Conservation (phyloP, 352 stramenopile species). For the Detonula confervacea region DNA sequence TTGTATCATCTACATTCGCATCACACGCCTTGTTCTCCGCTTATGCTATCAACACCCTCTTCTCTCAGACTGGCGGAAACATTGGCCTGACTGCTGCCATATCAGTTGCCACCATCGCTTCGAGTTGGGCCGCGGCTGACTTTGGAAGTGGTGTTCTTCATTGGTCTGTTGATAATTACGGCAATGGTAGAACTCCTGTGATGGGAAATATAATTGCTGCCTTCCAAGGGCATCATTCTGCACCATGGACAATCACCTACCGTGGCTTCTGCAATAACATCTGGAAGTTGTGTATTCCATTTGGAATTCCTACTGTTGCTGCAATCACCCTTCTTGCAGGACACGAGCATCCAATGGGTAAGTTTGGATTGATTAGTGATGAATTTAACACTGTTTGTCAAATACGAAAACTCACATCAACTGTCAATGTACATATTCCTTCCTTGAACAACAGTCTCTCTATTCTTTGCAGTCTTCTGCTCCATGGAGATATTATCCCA, state of each 20-base stretch:
- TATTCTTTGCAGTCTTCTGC: constrained; percentile 80
- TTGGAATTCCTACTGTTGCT: constrained; percentile 71
- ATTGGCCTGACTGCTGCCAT: constrained; percentile 40
- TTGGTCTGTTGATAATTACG: constrained; percentile 86
- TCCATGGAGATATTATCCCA: constrained; percentile 82
- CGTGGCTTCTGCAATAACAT: constrained; percentile 86
- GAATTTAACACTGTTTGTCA: neutral
- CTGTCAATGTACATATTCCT: neutral
- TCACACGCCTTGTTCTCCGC: constrained; percentile 60
- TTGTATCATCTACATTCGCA: constrained; percentile 66
- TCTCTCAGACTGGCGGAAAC: constrained; percentile 49
- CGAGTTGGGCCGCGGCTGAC: constrained; percentile 75
- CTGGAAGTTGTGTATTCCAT: constrained; percentile 84
- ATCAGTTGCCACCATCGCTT: constrained; percentile 48
- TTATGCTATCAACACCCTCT: constrained; percentile 43
- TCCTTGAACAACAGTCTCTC: constrained; percentile 43
- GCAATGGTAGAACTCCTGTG: constrained; percentile 80
- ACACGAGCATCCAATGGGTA: constrained; percentile 48
- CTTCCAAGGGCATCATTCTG: constrained; percentile 83
- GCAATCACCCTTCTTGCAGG: constrained; percentile 59
- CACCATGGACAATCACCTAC: constrained; percentile 86
- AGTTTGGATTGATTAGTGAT: constrained; percentile 4
- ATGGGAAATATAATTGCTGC: constrained; percentile 85
- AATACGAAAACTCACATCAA: neutral
- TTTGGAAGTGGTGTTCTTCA: constrained; percentile 83